Conservation (phyloP, 805 yeast genomes). For the Monosporozyma yasuniensis region DNA sequence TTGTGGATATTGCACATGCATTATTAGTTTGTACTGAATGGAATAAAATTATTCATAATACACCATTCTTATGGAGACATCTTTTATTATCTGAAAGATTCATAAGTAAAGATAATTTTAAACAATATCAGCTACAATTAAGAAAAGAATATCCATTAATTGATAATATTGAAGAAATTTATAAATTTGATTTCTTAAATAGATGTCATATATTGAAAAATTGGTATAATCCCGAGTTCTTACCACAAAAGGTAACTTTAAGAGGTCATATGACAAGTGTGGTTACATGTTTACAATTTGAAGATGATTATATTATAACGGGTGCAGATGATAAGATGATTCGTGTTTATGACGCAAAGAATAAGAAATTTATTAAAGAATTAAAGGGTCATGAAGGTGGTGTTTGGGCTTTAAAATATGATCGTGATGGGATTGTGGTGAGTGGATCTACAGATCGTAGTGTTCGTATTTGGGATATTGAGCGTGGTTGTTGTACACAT, state of each 20-base stretch:
- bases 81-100: slow-evolving; percentile 55
- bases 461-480: slow-evolving; percentile 87
- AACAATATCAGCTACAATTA: slow-evolving; percentile 22
- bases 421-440: slow-evolving; percentile 59
- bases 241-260: slow-evolving; percentile 58
- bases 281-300: slow-evolving; percentile 93
- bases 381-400: slow-evolving; percentile 93
- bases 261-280: slow-evolving; percentile 69
- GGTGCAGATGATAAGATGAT: slow-evolving; percentile 86
- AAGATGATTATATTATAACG: slow-evolving; percentile 80
- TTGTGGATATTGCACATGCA: slow-evolving; percentile 48
- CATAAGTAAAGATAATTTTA: slow-evolving; percentile 40
- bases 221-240: slow-evolving; percentile 71
- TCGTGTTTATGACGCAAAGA: slow-evolving; percentile 66
- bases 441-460: slow-evolving; percentile 94
- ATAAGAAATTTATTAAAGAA: slow-evolving; percentile 55
- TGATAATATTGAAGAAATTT: slow-evolving; percentile 28
- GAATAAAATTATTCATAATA: slow-evolving; percentile 53
- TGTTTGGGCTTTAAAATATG: slow-evolving; percentile 95
- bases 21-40: slow-evolving; percentile 62
- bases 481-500: slow-evolving; percentile 80
- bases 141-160: slow-evolving; percentile 21
- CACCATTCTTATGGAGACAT: slow-evolving; percentile 61
- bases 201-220: slow-evolving; percentile 73
- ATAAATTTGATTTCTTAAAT: slow-evolving; percentile 40